Evolutionary conservation across 495 filamentous ascomycete genomes (phyloP), one percentile per base, ranked within the genome.

Genomic region (Aspergillus cristatus): DNA sequence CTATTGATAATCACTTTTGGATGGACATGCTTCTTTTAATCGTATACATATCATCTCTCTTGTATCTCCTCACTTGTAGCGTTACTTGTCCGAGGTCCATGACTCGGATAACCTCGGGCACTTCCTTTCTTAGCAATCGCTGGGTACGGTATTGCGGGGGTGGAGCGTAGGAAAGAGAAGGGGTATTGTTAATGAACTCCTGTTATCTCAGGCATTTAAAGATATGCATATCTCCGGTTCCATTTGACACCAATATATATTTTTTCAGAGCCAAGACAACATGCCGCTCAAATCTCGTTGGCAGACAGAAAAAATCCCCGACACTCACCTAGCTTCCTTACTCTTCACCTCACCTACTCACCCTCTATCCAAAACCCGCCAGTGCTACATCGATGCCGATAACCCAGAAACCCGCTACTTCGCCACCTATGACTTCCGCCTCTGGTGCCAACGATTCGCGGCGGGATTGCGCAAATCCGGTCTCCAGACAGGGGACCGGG

Each of bases 391-490:
- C 11, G 79, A 84, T 41, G 67, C 68, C 7, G 64, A 70, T 11
- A 58, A 64, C 1, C 74, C 78, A 11, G 67, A 74, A 13, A 71
- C 67, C 5, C 69, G 77, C 40, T 72, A 63, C 46, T 65, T 82
- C 22, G 74, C 70, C 7, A 53, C 57, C 5, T 58, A 69, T 54
- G 61, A 68, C 41, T 84, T 80, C 60, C 81, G 84, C 30, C 62
- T 79, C 40, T 81, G 81, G 68, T 67, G 75, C 34, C 76, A 86
- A 52, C 75, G 83, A 7, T 57, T 94, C 14, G 86, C 86, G 7
- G 57, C 76, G 1, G 86, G 86, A 2, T 63, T 94, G 24, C 67
- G 63, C 20, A 67, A 71, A 33, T 70, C 71, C 3, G 86, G 86
- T 8, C 58, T 90, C 11, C 55, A 79, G 38, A 52, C 58, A 0